phyloP scores from a whole-genome alignment of 2,329 filamentous ascomycete species.

The Fusarium tricinctum region DNA sequence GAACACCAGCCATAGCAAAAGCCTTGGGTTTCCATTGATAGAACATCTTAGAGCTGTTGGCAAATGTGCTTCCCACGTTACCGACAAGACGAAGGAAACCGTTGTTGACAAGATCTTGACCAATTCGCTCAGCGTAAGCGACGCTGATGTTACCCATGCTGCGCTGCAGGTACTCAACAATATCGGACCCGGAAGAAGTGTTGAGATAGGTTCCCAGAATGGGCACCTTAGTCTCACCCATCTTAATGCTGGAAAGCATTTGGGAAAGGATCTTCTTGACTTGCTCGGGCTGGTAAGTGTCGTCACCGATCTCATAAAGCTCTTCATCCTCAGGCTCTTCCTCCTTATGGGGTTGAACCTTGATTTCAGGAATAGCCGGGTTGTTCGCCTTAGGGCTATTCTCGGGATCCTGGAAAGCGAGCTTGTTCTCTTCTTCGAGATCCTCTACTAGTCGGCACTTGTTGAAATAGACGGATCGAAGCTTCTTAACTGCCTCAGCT shows the following conservation, averaged over 20 bases:
- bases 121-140: slow-evolving; percentile 92
- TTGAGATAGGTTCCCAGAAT: slow-evolving; percentile 96
- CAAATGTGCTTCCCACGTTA: slow-evolving; percentile 94
- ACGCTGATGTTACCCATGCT: slow-evolving; percentile 87
- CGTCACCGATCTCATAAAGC: slow-evolving; percentile 89
- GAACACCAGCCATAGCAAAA: slow-evolving; percentile 88
- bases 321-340: slow-evolving; percentile 82
- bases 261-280: slow-evolving; percentile 90
- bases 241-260: slow-evolving; percentile 87
- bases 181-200: slow-evolving; percentile 90
- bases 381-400: slow-evolving; percentile 70
- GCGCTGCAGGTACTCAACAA: slow-evolving; percentile 94
- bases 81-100: slow-evolving; percentile 92
- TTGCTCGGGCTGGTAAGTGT: slow-evolving; percentile 86
- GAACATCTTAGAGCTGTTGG: slow-evolving; percentile 96
- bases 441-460: slow-evolving; percentile 97
- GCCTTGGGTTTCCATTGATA: slow-evolving; percentile 97
- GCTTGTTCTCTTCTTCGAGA: slow-evolving; percentile 97
- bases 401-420: slow-evolving; percentile 92
- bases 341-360: slow-evolving; percentile 79
- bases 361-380: slow-evolving; percentile 83
- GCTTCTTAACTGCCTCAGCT: slow-evolving; percentile 89
- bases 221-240: slow-evolving; percentile 93
- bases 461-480: slow-evolving; percentile 97
- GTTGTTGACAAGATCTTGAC: slow-evolving; percentile 88